These are phyloP conservation scores for Phaffia tasmanica DNA, from an alignment of 768 basidiomycete species.

Conservation along the genomic window DNA sequence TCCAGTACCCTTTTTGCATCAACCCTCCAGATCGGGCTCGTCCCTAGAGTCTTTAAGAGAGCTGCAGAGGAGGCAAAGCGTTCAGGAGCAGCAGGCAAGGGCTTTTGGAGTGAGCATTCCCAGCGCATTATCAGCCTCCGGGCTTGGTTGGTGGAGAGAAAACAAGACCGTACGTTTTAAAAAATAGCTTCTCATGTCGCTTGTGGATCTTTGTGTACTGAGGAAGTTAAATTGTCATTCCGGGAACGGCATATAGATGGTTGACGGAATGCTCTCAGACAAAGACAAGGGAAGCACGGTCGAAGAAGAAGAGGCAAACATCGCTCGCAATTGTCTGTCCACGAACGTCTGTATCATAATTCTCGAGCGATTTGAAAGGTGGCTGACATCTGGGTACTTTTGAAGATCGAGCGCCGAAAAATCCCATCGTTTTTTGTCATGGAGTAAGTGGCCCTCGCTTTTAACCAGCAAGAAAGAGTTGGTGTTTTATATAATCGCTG, in stretches of 20 bases:
- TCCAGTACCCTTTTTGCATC: too few species aligned
- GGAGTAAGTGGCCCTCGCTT: slow-evolving; percentile 33
- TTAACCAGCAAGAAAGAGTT: neutral
- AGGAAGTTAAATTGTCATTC: neutral
- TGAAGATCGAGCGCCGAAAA: slow-evolving; percentile 55
- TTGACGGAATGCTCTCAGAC: slow-evolving; percentile 45
- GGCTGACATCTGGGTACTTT: neutral
- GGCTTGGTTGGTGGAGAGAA: slow-evolving; percentile 16
- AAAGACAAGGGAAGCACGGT: slow-evolving; percentile 48
- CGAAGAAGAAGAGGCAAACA: slow-evolving; percentile 44
- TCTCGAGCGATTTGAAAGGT: neutral
- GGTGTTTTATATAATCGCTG: neutral
- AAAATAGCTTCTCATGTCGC: neutral
- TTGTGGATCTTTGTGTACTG: neutral
- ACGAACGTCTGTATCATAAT: neutral
- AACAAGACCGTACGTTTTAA: slow-evolving; percentile 12
- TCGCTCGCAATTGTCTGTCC: slow-evolving; percentile 53
- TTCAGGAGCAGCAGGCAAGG: slow-evolving; percentile 1
- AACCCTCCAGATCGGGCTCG: neutral
- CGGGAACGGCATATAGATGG: slow-evolving; percentile 20
- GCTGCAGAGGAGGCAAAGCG: slow-evolving; percentile 1
- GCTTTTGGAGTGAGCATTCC: neutral
- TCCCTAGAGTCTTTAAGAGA: slow-evolving; percentile 15
- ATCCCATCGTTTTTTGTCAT: slow-evolving; percentile 91
- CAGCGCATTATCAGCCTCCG: too few species aligned